Evolutionary conservation across 768 basidiomycete species (phyloP), one percentile per base, ranked within the genome.

Genomic region (Termitomyces sp.): DNA sequence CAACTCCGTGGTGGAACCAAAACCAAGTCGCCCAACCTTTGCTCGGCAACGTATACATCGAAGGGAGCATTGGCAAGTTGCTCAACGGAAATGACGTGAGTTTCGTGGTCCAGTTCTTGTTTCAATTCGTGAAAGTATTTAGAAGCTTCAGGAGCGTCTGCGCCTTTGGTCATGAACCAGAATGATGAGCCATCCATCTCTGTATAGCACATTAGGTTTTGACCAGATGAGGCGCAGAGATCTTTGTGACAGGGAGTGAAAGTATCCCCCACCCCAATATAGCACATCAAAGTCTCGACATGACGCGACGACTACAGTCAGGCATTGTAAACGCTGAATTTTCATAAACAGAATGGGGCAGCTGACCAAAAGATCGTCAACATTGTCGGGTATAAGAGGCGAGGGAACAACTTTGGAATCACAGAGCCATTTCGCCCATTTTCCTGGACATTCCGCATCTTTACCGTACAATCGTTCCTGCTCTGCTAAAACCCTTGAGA

Each of bases 241-340:
- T 94, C 92, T 69, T 93, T 94, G 69, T 94, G 92, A 60, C 84
- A 88, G 1, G 92, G 87, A 0, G 92, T 94, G 70, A 85, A 92
- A 0, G 92, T 94, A 63, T 91, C 92, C 0, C 88, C 89, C 59
- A 88, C 78, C 7, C 92, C 92, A 6, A 92, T 72, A 67, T 94
- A 94, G 67, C 89, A 92, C 91, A 94, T 92, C 4, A 94, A 74
- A 0, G 91, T 92, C 67, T 93, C 87, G 2, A 91, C 84, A 32
- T 75, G 76, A 45, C 17, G 32, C 20, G 56, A 61, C 48, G 77
- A 77, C 89, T 91, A 52, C 5, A 43, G 29, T 32, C 9, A 8
- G 11, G 12, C 10, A 37, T 14, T 43, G 37, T 47, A 10, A 51
- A 53, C 36, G 62, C 37, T 60, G 51, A 48, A 20, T 34, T 54